Evolutionary conservation across 768 basidiomycete genomes (phyloP).

Genomic region (Termitomyces sp.): DNA sequence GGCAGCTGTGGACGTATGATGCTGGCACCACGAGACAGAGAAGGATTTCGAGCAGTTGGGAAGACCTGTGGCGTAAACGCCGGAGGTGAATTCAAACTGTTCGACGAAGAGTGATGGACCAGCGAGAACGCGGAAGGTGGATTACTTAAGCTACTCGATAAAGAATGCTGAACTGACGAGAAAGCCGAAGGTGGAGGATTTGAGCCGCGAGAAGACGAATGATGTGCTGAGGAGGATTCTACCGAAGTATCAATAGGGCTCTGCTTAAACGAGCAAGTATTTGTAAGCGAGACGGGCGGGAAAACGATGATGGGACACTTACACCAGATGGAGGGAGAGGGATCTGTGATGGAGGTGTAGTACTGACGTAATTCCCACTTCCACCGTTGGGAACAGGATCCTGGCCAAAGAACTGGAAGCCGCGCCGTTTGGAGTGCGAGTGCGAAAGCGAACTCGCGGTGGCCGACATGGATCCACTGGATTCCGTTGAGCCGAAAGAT

Average conservation of each 20-base stretch:
- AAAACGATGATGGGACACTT: conserved; percentile 13
- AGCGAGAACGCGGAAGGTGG: conserved; percentile 11
- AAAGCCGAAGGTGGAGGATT: conserved; percentile 10
- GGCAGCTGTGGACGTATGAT: conserved; percentile 6
- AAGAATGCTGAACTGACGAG: conserved; percentile 12
- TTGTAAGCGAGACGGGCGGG: conserved; percentile 21
- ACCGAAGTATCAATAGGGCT: background rate
- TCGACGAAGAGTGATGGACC: conserved; percentile 10
- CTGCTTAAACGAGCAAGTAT: background rate
- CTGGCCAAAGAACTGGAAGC: conserved; percentile 10
- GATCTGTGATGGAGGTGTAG: conserved; percentile 15
- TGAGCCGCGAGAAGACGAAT: conserved; percentile 3
- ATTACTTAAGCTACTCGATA: conserved; percentile 1
- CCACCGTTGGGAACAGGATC: conserved; percentile 4
- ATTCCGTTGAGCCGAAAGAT: conserved; percentile 19
- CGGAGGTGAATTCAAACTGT: conserved; percentile 3
- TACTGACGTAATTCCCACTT: conserved; percentile 15
- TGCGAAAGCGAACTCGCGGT: conserved; percentile 16
- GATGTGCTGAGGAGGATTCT: conserved; percentile 1
- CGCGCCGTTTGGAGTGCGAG: conserved; percentile 18
- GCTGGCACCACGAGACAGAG: conserved; percentile 10
- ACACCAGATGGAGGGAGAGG: conserved; percentile 10
- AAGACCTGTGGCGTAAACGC: conserved; percentile 14
- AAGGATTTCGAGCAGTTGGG: conserved; percentile 16
- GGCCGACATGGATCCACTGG: conserved; percentile 12